Evolutionary conservation across 2,329 filamentous ascomycete species (phyloP).

Genomic region (Ophiocordyceps unilateralis): DNA sequence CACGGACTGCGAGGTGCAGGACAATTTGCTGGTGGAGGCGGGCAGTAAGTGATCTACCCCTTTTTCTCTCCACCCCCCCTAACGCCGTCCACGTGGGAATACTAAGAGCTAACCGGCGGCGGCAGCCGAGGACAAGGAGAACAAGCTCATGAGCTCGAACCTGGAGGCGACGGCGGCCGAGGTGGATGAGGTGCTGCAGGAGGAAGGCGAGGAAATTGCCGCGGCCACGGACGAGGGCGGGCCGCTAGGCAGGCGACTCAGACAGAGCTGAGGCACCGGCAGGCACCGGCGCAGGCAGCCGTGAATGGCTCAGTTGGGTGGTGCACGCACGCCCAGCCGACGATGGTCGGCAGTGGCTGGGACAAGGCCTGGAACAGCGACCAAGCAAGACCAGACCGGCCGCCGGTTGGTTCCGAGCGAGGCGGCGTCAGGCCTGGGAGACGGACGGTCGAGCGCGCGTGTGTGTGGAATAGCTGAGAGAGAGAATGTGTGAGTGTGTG

Average conservation of each 20-base stretch:
- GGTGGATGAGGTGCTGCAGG: slow-evolving; percentile 33
- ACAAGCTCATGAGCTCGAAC: slow-evolving; percentile 50
- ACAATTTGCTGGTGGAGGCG: slow-evolving; percentile 73
- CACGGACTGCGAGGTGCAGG: slow-evolving; percentile 83
- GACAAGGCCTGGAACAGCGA: not conserved
- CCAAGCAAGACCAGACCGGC: not conserved
- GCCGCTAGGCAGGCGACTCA: not conserved
- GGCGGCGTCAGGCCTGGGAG: not conserved
- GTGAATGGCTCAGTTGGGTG: too few relatives aligned
- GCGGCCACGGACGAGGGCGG: slow-evolving; percentile 6
- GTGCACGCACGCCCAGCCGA: not conserved
- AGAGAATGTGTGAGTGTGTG: not conserved
- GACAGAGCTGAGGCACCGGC: not conserved
- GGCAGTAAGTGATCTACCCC: slow-evolving; percentile 35
- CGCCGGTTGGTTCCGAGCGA: not conserved
- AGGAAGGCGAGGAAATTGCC: slow-evolving; percentile 18
- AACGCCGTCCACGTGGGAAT: not conserved
- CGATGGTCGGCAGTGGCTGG: not conserved
- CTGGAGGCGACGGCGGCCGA: slow-evolving; percentile 47
- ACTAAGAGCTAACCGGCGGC: not conserved
- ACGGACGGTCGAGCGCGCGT: too few relatives aligned
- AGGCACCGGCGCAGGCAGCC: too few relatives aligned
- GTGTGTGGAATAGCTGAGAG: not conserved
- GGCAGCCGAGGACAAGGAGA: slow-evolving; percentile 48
- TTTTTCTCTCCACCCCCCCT: not conserved